phyloP scores from a whole-genome alignment of 495 filamentous ascomycete genomes.

The Parmelia sp. region DNA sequence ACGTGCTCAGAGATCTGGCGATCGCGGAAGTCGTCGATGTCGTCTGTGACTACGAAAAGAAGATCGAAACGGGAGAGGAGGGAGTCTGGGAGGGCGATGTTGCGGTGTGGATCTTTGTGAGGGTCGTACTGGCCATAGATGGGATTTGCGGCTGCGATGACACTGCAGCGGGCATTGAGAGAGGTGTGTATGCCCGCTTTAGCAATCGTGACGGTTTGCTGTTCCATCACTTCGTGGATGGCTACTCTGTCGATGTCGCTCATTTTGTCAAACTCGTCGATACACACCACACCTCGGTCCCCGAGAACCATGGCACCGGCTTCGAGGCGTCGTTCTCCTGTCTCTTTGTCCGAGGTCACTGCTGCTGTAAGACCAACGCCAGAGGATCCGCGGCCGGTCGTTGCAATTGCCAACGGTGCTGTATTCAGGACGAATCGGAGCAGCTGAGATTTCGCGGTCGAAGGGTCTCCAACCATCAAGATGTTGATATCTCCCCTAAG shows the following conservation, averaged over 20 bases:
- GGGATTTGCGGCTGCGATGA: constrained; percentile 94
- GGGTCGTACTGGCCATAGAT: constrained; percentile 98
- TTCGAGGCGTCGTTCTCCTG: constrained; percentile 88
- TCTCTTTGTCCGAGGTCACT: constrained; percentile 95
- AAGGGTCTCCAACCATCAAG: constrained; percentile 98
- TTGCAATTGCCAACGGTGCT: constrained; percentile 92
- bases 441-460: constrained; percentile 96
- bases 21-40: constrained; percentile 89
- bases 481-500: constrained; percentile 98
- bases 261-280: constrained; percentile 99
- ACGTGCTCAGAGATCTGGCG: constrained; percentile 94
- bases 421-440: constrained; percentile 97
- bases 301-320: constrained; percentile 98
- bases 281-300: constrained; percentile 95
- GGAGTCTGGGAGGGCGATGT: constrained; percentile 96
- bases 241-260: constrained; percentile 95
- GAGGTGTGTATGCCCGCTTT: constrained; percentile 99
- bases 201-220: constrained; percentile 98
- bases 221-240: constrained; percentile 99
- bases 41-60: constrained; percentile 95
- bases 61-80: constrained; percentile 98
- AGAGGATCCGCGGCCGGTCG: constrained; percentile 93
- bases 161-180: constrained; percentile 93
- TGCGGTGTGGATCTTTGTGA: constrained; percentile 96
- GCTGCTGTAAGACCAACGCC: constrained; percentile 97